Base-by-base conservation (phyloP, 2,329 filamentous ascomycete species). In the Pseudogymnoascus sp. region DNA sequence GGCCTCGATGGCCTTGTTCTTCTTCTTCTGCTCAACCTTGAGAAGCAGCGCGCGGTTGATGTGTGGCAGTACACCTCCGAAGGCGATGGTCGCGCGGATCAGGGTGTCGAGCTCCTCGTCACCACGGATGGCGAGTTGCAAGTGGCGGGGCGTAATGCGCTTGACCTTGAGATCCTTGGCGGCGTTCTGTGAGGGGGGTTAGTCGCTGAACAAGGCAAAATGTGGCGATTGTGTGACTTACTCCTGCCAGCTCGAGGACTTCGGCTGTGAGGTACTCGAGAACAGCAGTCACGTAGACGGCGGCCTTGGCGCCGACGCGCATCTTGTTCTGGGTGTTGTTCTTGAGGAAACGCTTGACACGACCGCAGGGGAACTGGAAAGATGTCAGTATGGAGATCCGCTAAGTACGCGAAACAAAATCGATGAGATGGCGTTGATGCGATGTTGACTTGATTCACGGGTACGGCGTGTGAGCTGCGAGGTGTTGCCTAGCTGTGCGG, bases 161-260 rank as follows among this genome's bases (percentile, higher is more conserved):
- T 97, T 99, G 80, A 97, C 94, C 80, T 97, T 99, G 74, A 97
- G 89, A 77, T 99, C 94, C 83, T 97, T 97, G 76, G 94, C 94
- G 60, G 94, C 94, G 75, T 99, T 99, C 84, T 88, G 70, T 14
- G 43, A 37, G 58, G 22, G 12, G 15, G 12, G 47, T 35, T 43
- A 61, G 30, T 60, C 18, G 5, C 33, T 58, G 15, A 9, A 37
- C 20, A 15, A 14, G 7, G 53, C 3, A 37, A 18, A 30, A 60
- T 50, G 22, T 22, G 22, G 4, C 14, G 14, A 36, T 22, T 22
- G 30, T 14, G 36, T 39, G 64, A 85, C 84, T 78, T 79, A 88
- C 85, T 76, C 94, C 94, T 75, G 94, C 94, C 67, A 99, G 83
- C 77, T 99, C 94, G 71, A 99, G 88, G 53, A 99, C 93, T 85